These are phyloP conservation scores for Fusarium sp. DNA, from an alignment of 2,329 filamentous ascomycete species.

Conservation along the genomic window DNA sequence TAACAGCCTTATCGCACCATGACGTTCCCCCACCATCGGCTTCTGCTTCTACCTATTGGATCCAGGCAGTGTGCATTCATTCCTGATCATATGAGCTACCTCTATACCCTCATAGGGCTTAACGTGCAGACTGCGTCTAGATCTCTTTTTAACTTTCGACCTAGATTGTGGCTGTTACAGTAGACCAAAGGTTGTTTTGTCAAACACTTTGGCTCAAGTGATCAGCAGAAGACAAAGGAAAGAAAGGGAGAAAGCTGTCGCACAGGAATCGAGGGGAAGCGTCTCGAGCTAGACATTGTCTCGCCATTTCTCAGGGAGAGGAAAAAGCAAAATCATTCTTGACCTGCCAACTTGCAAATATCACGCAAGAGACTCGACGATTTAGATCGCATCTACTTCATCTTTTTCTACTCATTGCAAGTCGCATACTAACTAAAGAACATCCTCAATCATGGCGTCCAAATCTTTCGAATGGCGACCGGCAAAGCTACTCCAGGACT, in stretches of 20 bases:
- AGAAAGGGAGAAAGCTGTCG: constrained; percentile 20
- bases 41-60: neutral
- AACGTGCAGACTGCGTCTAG: neutral
- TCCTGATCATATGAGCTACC: constrained; percentile 13
- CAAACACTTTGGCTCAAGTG: constrained; percentile 2
- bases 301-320: neutral
- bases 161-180: constrained; percentile 9
- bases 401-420: neutral
- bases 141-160: constrained; percentile 10
- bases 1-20: constrained; percentile 33
- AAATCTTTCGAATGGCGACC: constrained; percentile 52
- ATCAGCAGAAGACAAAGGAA: neutral
- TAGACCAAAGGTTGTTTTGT: constrained; percentile 17
- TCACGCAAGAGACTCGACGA: neutral
- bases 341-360: neutral
- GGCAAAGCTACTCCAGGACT: constrained; percentile 48
- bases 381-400: neutral
- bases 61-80: constrained; percentile 12
- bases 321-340: constrained; percentile 15
- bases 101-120: neutral
- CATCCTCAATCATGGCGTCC: constrained; percentile 34
- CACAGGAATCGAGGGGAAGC: constrained; percentile 33
- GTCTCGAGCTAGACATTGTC: constrained; percentile 7
- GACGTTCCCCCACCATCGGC: constrained; percentile 24
- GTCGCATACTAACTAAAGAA: neutral